Percentiles rank a stretch among this genome's conserved stretches.
phyloP scores from a whole-genome alignment of 1,284 basidiomycete genomes.

The Boletellus deceptivus region DNA sequence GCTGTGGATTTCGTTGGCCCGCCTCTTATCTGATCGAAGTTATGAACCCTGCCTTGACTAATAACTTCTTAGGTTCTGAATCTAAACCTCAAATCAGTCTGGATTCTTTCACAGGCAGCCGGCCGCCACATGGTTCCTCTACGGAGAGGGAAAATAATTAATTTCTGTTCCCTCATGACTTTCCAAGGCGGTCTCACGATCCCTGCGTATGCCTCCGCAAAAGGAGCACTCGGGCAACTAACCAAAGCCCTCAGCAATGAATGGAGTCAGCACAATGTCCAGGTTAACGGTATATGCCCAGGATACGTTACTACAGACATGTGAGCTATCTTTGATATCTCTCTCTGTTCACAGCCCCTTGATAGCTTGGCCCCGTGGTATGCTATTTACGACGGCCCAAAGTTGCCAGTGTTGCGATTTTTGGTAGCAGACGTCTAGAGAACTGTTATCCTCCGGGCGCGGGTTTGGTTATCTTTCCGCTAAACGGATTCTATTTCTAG shows the following conservation, averaged over 20 bases:
- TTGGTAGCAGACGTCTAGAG: constrained; percentile 2
- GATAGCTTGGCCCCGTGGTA: constrained; percentile 5
- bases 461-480: constrained; percentile 18
- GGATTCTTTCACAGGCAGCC: constrained; percentile 74
- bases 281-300: constrained; percentile 89
- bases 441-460: constrained; percentile 9
- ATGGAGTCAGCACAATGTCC: constrained; percentile 80
- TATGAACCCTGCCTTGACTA: constrained; percentile 13
- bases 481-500: constrained; percentile 37
- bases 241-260: constrained; percentile 65
- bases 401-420: constrained; percentile 6
- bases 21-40: constrained; percentile 14
- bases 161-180: constrained; percentile 75
- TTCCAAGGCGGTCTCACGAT: constrained; percentile 82
- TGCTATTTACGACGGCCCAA: constrained; percentile 3
- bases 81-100: constrained; percentile 77
- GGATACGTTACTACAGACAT: constrained; percentile 94
- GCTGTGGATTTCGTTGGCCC: constrained; percentile 5
- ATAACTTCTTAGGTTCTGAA: constrained; percentile 57
- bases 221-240: constrained; percentile 82
- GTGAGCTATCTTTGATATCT: constrained; percentile 41
- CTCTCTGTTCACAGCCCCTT: neutral
- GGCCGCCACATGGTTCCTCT: constrained; percentile 78
- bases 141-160: constrained; percentile 78
- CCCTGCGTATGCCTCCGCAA: constrained; percentile 90